Percentiles rank a stretch among this genome's conserved stretches.
These are phyloP conservation scores for Kwoniella dendrophila DNA, from an alignment of 768 basidiomycete genomes.

Conservation along the genomic window DNA sequence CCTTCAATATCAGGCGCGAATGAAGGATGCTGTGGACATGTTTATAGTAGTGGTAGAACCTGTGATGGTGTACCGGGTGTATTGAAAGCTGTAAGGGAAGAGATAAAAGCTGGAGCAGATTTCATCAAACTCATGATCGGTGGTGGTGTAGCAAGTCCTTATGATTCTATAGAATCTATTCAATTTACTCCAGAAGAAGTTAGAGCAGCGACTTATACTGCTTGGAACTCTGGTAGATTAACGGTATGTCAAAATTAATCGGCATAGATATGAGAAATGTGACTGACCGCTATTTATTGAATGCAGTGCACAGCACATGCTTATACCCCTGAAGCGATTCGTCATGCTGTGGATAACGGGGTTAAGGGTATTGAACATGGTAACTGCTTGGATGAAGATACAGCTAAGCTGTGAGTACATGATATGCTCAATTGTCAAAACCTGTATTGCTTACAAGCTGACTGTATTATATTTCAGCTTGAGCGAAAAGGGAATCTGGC, in stretches of 20 bases:
- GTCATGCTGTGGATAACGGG: constrained; percentile 60
- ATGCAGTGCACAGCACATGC: constrained; percentile 54
- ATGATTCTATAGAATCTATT: constrained; percentile 59
- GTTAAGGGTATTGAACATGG: constrained; percentile 61
- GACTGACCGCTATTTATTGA: no score
- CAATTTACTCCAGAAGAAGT: constrained; percentile 61
- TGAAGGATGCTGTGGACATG: constrained; percentile 25
- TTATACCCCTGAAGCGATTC: constrained; percentile 58
- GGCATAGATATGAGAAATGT: no score
- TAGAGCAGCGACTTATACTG: constrained; percentile 58
- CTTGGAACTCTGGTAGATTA: constrained; percentile 57
- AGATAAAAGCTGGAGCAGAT: constrained; percentile 58
- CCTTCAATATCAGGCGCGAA: constrained; percentile 32
- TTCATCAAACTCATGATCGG: constrained; percentile 57
- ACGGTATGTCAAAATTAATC: neutral
- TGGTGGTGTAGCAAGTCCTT: constrained; percentile 59
- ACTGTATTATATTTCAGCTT: constrained; percentile 39
- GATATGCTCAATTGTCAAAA: neutral
- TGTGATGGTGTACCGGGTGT: constrained; percentile 59
- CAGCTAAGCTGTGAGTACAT: constrained; percentile 54
- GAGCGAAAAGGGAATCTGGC: constrained; percentile 59
- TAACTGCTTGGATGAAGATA: constrained; percentile 58
- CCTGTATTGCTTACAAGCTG: neutral
- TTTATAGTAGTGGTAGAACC: constrained; percentile 49
- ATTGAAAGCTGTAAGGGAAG: constrained; percentile 57